phyloP scores from a whole-genome alignment of 768 basidiomycete genomes.

The Termitomyces bulborhizus region DNA sequence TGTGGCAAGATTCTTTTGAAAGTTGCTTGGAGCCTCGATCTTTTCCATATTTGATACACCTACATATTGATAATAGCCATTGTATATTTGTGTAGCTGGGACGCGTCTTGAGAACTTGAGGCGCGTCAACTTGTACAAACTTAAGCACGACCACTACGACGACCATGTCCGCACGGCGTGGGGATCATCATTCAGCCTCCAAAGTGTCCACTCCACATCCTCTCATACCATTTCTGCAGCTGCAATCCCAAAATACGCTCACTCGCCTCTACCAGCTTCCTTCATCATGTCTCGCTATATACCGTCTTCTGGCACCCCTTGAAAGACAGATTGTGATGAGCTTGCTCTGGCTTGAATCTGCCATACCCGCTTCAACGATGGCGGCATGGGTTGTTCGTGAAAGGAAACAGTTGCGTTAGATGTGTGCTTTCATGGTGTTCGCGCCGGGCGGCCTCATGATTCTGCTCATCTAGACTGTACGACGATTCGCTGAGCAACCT shows the following conservation, averaged over 20 bases:
- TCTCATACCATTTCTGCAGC: conserved; percentile 72
- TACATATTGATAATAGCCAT: background rate
- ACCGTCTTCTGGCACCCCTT: conserved; percentile 79
- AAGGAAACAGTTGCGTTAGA: conserved; percentile 53
- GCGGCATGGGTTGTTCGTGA: conserved; percentile 72
- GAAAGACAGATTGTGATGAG: conserved; percentile 87
- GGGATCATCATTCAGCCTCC: background rate
- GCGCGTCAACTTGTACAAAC: conserved; percentile 3
- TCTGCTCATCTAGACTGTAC: conserved; percentile 48
- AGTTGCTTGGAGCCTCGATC: background rate
- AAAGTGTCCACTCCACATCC: conserved; percentile 39
- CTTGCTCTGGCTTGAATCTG: conserved; percentile 80
- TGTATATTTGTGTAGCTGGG: background rate
- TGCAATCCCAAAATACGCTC: conserved; percentile 72
- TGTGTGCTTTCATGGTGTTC: conserved; percentile 6
- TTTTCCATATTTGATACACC: background rate
- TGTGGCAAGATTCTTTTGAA: background rate
- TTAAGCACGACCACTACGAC: background rate
- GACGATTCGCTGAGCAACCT: conserved; percentile 62
- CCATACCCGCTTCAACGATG: conserved; percentile 64
- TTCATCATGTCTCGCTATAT: conserved; percentile 86
- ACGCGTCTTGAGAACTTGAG: background rate
- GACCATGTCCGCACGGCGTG: conserved; percentile 4
- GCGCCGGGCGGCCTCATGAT: conserved; percentile 10
- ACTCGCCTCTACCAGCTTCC: conserved; percentile 79